Evolutionary conservation across 1,284 basidiomycete genomes (phyloP).

Genomic region (Sporisorium reilianum): DNA sequence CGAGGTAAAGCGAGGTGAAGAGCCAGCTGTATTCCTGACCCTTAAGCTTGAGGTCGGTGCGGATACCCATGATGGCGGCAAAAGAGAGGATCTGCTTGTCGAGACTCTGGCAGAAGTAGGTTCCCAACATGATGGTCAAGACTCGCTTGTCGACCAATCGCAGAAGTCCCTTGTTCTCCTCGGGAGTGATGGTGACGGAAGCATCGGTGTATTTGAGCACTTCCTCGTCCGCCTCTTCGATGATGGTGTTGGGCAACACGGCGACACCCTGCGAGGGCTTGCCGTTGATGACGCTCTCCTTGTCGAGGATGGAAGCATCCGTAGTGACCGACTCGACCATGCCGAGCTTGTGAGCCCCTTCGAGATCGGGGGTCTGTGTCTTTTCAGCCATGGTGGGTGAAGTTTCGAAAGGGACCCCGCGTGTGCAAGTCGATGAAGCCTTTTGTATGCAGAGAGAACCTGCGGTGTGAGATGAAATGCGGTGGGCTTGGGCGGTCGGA

Average conservation of each 20-base stretch:
- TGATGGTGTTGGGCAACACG: slow-evolving; percentile 38
- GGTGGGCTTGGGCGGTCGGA: background rate
- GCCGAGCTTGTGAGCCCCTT: slow-evolving; percentile 35
- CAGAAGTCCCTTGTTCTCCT: slow-evolving; percentile 56
- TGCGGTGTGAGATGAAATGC: background rate
- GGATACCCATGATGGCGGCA: slow-evolving; percentile 75
- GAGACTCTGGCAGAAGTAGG: slow-evolving; percentile 74
- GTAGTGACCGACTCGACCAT: slow-evolving; percentile 42
- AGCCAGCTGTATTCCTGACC: slow-evolving; percentile 63
- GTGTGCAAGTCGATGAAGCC: background rate
- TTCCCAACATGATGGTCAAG: slow-evolving; percentile 74
- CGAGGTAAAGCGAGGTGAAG: slow-evolving; percentile 62
- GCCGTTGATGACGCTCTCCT: slow-evolving; percentile 37
- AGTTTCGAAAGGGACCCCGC: background rate
- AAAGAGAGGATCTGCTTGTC: slow-evolving; percentile 75
- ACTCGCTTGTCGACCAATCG: slow-evolving; percentile 75
- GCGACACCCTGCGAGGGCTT: slow-evolving; percentile 31
- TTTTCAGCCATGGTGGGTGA: slow-evolving; percentile 34
- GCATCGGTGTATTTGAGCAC: slow-evolving; percentile 40
- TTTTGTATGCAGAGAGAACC: background rate
- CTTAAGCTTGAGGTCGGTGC: slow-evolving; percentile 60
- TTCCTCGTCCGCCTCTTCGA: slow-evolving; percentile 49
- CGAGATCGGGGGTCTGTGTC: slow-evolving; percentile 28
- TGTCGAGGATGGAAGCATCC: slow-evolving; percentile 38
- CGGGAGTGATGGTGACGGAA: slow-evolving; percentile 34